Evolutionary conservation across 805 yeast species (phyloP).

Genomic region (Suhomyces vadensis): DNA sequence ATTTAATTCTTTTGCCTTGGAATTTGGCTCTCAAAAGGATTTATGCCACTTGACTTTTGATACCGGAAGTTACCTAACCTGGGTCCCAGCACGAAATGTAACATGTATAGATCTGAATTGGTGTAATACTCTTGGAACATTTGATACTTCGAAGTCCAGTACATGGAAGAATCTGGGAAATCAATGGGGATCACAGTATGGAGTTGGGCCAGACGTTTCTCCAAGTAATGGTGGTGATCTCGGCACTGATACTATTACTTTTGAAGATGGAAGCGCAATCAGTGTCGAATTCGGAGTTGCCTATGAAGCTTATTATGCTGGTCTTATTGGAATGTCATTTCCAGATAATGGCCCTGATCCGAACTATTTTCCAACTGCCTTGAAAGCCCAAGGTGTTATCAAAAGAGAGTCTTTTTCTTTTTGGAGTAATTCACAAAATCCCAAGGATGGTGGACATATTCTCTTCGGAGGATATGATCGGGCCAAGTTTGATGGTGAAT

Average conservation of each 20-base stretch:
- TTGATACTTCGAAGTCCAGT: neutral
- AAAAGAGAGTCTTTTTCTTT: conserved; percentile 12
- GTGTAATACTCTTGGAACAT: neutral
- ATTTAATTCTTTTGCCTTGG: too few species aligned
- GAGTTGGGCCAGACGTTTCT: too few species aligned
- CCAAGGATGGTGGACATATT: conserved; percentile 14
- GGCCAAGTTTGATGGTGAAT: conserved; percentile 16
- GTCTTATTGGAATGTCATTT: neutral
- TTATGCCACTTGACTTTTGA: neutral
- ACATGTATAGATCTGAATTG: neutral
- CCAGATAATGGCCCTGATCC: neutral
- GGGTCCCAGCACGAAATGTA: neutral
- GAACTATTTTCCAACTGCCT: conserved; percentile 12
- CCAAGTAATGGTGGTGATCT: neutral
- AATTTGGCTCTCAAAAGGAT: neutral
- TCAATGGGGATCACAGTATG: neutral
- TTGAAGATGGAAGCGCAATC: neutral
- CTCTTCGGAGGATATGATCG: conserved; percentile 23
- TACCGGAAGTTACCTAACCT: neutral
- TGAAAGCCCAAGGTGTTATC: conserved; percentile 14
- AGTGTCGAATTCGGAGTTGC: neutral
- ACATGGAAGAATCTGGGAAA: neutral
- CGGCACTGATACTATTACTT: neutral
- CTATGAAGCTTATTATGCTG: neutral
- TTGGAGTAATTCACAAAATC: conserved; percentile 15